A percentile compares a stretch with the other conserved stretches of the same genome.
These are phyloP conservation scores for Leucocoprinus leucothites DNA, from an alignment of 768 basidiomycete species.

Conservation along the genomic window DNA sequence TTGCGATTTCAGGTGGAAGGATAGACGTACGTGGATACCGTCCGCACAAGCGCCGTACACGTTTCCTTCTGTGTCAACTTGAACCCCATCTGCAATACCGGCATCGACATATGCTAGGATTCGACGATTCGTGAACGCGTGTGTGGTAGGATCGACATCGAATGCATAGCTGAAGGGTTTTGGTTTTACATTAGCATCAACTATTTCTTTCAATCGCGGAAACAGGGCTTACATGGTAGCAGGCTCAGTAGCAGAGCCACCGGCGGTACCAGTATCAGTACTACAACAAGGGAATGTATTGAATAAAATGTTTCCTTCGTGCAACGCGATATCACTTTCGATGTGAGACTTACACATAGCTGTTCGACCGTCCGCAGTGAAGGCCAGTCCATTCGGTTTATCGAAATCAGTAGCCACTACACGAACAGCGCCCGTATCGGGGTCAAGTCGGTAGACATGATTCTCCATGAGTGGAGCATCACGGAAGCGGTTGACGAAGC, in stretches of 20 bases:
- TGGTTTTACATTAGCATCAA: neutral
- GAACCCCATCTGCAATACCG: constrained; percentile 66
- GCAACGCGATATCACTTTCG: neutral
- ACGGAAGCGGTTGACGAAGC: constrained; percentile 64
- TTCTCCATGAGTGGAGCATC: constrained; percentile 62
- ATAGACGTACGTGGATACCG: constrained; percentile 50
- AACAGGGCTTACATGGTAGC: constrained; percentile 68
- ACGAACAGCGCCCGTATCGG: constrained; percentile 57
- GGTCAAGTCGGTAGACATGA: constrained; percentile 78
- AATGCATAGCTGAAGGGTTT: constrained; percentile 51
- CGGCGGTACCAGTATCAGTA: constrained; percentile 46
- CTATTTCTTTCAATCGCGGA: too few relatives aligned
- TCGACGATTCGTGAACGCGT: constrained; percentile 53
- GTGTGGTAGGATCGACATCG: constrained; percentile 56
- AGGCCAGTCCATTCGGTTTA: constrained; percentile 72
- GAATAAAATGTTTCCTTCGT: too few relatives aligned
- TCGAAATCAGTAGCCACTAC: constrained; percentile 79
- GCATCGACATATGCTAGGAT: constrained; percentile 67
- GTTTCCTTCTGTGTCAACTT: constrained; percentile 61
- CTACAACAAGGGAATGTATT: constrained; percentile 25
- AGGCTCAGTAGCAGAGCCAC: constrained; percentile 57
- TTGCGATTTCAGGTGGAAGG: neutral
- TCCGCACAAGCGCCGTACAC: constrained; percentile 68
- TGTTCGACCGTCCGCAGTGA: constrained; percentile 58
- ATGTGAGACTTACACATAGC: constrained; percentile 47